Conservation (phyloP, 2,329 filamentous ascomycete genomes). For the Verticillium klebahnii region DNA sequence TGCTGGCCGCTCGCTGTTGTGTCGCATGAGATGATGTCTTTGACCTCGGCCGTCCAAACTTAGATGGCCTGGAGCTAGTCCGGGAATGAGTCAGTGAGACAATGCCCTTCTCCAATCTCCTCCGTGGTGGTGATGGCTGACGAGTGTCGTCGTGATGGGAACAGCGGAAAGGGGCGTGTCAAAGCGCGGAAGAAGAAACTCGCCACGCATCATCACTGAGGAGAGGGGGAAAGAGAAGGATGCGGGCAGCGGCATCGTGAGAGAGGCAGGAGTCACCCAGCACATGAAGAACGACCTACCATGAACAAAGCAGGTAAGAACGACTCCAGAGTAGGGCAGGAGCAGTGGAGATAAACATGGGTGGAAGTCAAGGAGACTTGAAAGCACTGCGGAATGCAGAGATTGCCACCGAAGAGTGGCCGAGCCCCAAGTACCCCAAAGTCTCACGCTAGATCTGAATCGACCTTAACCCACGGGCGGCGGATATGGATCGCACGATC, state of each 20-base stretch:
- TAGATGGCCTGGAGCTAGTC: neutral
- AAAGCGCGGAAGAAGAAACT: neutral
- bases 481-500: neutral
- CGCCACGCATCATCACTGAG: neutral
- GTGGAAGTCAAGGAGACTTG: neutral
- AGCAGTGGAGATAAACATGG: neutral
- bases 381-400: neutral
- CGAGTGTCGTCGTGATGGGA: neutral
- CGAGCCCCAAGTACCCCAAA: neutral
- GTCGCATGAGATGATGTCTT: neutral
- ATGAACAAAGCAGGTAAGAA: neutral
- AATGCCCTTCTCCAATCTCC: neutral
- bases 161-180: neutral
- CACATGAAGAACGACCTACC: neutral
- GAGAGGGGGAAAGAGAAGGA: too few species aligned
- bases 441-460: neutral
- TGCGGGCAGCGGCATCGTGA: neutral
- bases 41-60: neutral
- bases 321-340: neutral
- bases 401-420: neutral
- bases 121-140: neutral
- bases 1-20: neutral
- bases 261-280: neutral
- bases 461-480: neutral
- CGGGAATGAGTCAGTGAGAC: neutral